Base-by-base conservation (phyloP, 495 filamentous ascomycete genomes). In the Rhizodiscina lignyota region DNA sequence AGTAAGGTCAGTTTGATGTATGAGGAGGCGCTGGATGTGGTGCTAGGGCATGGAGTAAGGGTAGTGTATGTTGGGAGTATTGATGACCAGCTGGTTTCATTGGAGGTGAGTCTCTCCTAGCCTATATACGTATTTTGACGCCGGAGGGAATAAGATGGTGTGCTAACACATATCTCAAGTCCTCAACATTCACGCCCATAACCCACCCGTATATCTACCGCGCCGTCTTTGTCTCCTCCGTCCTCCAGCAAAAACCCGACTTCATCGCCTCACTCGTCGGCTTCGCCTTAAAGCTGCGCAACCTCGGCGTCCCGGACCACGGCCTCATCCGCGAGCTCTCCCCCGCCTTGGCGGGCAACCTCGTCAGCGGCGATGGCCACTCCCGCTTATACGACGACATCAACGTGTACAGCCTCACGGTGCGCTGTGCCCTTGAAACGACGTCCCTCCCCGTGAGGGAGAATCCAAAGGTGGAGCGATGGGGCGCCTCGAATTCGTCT, bases 331-430 rank as follows among this genome's bases (percentile, higher is more conserved):
- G 85, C 23, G 89, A 97, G 56, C 66, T 96, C 12, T 92, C 83
- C 32, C 60, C 73, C 2, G 82, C 89, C 10, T 68, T 97, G 5
- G 89, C 87, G 1, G 89, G 89, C 11, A 91, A 81, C 48, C 66
- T 97, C 1, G 94, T 94, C 49, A 68, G 70, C 4, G 87, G 89
- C 5, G 89, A 94, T 45, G 89, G 89, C 4, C 89, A 97, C 54
- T 93, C 83, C 11, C 69, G 83, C 22, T 66, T 97, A 4, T 96
- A 97, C 44, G 84, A 94, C 36, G 89, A 96, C 34, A 64, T 70
- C 33, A 70, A 70, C n/a, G 81, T 94, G 13, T 97, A 94, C 53
- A 72, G 79, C 45, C 70, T 93, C 21, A 83, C 89, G 6, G 68
- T 96, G 20, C 68, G 77, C 36, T 81, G 86, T 50, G 74, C 89